Percentiles rank a stretch among this genome's conserved stretches.
These are phyloP conservation scores for Tricholoma bakamatsutake DNA, from an alignment of 768 basidiomycete genomes.

Conservation along the genomic window DNA sequence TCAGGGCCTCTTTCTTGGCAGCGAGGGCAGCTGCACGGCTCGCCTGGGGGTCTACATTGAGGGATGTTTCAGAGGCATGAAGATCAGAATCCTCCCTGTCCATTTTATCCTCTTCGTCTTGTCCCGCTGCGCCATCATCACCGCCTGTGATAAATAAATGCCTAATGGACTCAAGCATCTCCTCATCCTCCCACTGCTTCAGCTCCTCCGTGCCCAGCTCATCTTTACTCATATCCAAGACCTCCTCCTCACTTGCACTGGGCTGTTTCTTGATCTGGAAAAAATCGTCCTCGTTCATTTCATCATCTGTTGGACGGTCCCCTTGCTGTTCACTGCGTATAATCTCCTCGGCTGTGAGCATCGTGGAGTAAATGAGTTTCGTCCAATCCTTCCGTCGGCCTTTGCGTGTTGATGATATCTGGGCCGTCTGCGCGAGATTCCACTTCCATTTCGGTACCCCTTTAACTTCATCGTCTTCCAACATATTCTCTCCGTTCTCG, in stretches of 20 bases:
- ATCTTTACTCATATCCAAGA: slow-evolving; percentile 68
- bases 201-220: slow-evolving; percentile 41
- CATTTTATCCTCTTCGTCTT: slow-evolving; percentile 34
- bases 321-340: slow-evolving; percentile 30
- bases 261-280: slow-evolving; percentile 52
- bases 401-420: slow-evolving; percentile 35
- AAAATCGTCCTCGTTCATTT: slow-evolving; percentile 61
- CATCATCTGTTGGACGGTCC: slow-evolving; percentile 20
- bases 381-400: slow-evolving; percentile 66
- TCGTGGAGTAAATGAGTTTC: slow-evolving; percentile 73
- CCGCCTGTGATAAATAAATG: slow-evolving; percentile 86
- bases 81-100: slow-evolving; percentile 31
- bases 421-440: slow-evolving; percentile 44
- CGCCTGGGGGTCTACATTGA: slow-evolving; percentile 24
- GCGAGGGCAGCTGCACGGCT: slow-evolving; percentile 53
- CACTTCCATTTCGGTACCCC: slow-evolving; percentile 70
- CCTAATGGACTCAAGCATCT: slow-evolving; percentile 79
- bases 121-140: slow-evolving; percentile 26
- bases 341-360: slow-evolving; percentile 66
- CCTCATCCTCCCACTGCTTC: slow-evolving; percentile 80
- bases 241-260: slow-evolving; percentile 37
- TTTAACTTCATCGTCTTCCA: slow-evolving; percentile 32
- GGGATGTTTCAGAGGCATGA: slow-evolving; percentile 16
- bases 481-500: slow-evolving; percentile 25
- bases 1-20: slow-evolving; percentile 85